phyloP scores from a whole-genome alignment of 495 filamentous ascomycete genomes.

The Podospora anserina region DNA sequence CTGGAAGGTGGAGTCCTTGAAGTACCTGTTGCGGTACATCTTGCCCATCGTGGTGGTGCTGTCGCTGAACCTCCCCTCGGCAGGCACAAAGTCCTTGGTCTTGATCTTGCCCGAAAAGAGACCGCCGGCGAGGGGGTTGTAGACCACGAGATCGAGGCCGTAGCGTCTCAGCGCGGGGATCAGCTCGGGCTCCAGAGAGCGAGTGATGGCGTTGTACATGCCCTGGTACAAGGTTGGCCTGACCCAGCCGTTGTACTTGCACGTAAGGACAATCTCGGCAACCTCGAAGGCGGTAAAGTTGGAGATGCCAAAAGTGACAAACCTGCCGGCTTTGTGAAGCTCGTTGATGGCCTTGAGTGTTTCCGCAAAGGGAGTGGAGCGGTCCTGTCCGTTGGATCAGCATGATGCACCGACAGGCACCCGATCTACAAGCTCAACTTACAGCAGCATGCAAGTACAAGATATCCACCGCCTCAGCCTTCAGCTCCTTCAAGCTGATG shows the following conservation, averaged over 20 bases:
- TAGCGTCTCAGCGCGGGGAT: constrained; percentile 78
- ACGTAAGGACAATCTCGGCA: constrained; percentile 81
- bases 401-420: neutral
- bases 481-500: constrained; percentile 65
- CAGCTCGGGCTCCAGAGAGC: constrained; percentile 76
- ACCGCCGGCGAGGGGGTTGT: constrained; percentile 85
- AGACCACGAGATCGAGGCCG: constrained; percentile 83
- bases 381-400: constrained; percentile 46
- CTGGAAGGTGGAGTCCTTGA: constrained; percentile 72
- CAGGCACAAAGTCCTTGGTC: constrained; percentile 58
- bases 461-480: constrained; percentile 76
- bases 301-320: constrained; percentile 73
- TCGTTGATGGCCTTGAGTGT: constrained; percentile 75
- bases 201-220: constrained; percentile 72
- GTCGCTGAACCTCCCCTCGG: constrained; percentile 67
- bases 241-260: constrained; percentile 73
- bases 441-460: constrained; percentile 80
- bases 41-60: constrained; percentile 45
- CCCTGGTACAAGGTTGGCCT: constrained; percentile 62
- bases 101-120: constrained; percentile 86
- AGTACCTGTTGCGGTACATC: constrained; percentile 76
- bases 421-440: neutral
- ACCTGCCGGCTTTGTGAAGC: constrained; percentile 84
- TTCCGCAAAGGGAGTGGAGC: constrained; percentile 71
- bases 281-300: constrained; percentile 92